Base-by-base conservation (phyloP, 2,329 filamentous ascomycete species). In the Diaporthe sp. region DNA sequence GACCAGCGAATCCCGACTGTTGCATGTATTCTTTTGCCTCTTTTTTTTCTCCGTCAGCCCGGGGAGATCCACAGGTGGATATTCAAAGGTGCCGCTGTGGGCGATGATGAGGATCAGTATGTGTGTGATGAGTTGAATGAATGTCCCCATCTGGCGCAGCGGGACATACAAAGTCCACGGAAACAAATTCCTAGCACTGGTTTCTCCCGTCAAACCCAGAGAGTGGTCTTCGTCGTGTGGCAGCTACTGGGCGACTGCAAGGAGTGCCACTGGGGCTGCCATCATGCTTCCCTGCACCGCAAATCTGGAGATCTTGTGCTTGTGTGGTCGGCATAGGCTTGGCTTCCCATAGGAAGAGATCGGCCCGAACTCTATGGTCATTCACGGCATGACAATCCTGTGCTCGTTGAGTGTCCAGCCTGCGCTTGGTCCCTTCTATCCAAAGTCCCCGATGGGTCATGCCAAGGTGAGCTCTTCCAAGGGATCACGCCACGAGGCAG, bases 1-100 rank as follows among this genome's bases (percentile, higher is more conserved):
- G 61, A 65, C 61, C 42, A 65, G 61, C 71, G 71, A 72, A 72
- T 72, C 34, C 71, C 71, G 57, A 61, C 57, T 72, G 71, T 72
- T 72, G 71, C 57, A 72, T 62, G 71, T 72, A 19, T 49, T 53
- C 4, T 62, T 72, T 62, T 72, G 44, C 12, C 17, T 53, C 15
- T 62, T 46, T 79, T 79, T 68, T 31, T 31, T 34, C 7, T 34
- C 12, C 7, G 10, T 39, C n/a, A 44, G 44, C 28, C 10, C 4
- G 19, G 2, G 12, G 17, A 19, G 10, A 8, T 37, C 37, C 13
- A 19, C 10, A 7, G 46, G 31, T 51, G 28, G 19, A 25, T 39
- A 3, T 10, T 31, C 4, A 22, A 37, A 37, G 44, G n/a, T 42
- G n/a, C 37, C 3, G 13, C 28, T 17, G 34, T 19, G 58, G 13